These are phyloP conservation scores for Colletotrichum sp. DNA, from an alignment of 2,329 filamentous ascomycete genomes.

Conservation along the genomic window DNA sequence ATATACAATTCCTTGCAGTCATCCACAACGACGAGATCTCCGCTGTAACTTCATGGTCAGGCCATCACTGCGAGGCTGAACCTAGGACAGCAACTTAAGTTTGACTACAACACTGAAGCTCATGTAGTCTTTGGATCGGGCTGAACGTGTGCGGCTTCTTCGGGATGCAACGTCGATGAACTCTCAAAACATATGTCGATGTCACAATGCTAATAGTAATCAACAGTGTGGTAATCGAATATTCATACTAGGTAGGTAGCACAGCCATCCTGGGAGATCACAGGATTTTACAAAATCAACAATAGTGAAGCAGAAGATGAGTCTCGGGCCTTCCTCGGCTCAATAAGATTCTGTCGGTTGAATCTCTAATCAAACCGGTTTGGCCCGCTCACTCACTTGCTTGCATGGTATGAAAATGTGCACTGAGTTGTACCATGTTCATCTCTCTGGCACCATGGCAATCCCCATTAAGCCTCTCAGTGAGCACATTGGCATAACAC, in stretches of 20 bases:
- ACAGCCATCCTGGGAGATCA: background rate
- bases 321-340: background rate
- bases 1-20: background rate
- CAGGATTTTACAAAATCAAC: background rate
- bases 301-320: background rate
- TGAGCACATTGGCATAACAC: background rate
- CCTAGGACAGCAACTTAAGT: background rate
- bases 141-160: background rate
- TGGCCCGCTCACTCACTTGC: background rate
- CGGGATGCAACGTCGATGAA: background rate
- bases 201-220: background rate
- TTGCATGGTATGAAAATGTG: background rate
- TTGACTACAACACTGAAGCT: background rate
- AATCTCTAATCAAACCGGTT: background rate
- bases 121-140: background rate
- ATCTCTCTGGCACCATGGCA: background rate
- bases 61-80: background rate
- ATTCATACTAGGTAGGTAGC: no score
- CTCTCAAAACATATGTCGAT: background rate
- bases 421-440: background rate
- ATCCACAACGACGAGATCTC: background rate
- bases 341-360: background rate
- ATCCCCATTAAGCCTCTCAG: background rate
- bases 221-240: fast-evolving
- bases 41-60: background rate